phyloP scores from a whole-genome alignment of 2,329 filamentous ascomycete species.

The Paecilomyces variotii region DNA sequence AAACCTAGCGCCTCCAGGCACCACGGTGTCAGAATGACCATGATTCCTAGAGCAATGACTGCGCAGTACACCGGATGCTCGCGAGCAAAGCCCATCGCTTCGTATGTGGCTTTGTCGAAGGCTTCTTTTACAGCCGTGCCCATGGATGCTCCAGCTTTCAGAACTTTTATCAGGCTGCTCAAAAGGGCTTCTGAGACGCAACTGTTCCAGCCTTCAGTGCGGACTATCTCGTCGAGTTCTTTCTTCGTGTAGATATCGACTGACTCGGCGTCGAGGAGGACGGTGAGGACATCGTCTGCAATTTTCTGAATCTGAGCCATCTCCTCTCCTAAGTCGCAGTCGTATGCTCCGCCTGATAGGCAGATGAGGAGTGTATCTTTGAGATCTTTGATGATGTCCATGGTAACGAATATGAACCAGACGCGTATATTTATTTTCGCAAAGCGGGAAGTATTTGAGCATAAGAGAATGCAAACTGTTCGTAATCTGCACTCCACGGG shows the following conservation, averaged over 20 bases:
- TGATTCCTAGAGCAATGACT: constrained; percentile 17
- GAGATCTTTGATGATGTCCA: too few species aligned
- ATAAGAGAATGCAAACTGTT: too few species aligned
- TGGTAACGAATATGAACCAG: too few species aligned
- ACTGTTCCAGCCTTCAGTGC: constrained; percentile 8
- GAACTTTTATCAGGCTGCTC: constrained; percentile 5
- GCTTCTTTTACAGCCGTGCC: constrained; percentile 10
- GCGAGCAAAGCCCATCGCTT: constrained; percentile 11
- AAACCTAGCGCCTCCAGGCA: constrained; percentile 19
- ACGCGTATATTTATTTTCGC: too few species aligned
- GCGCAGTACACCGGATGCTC: constrained; percentile 17
- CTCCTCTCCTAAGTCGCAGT: too few species aligned
- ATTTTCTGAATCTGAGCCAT: not conserved
- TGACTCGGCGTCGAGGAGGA: not conserved
- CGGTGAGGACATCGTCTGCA: not conserved
- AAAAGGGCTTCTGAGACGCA: constrained; percentile 9
- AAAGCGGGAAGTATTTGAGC: too few species aligned
- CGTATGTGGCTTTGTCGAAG: constrained; percentile 7
- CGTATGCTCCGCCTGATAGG: too few species aligned
- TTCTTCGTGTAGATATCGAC: not conserved
- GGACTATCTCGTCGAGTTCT: constrained; percentile 6
- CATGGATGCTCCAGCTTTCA: constrained; percentile 8
- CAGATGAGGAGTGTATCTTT: too few species aligned
- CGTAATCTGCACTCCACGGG: not conserved
- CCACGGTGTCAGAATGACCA: constrained; percentile 17